phyloP scores from a whole-genome alignment of 345 rosid species.

The Geranium rotundifolium region DNA sequence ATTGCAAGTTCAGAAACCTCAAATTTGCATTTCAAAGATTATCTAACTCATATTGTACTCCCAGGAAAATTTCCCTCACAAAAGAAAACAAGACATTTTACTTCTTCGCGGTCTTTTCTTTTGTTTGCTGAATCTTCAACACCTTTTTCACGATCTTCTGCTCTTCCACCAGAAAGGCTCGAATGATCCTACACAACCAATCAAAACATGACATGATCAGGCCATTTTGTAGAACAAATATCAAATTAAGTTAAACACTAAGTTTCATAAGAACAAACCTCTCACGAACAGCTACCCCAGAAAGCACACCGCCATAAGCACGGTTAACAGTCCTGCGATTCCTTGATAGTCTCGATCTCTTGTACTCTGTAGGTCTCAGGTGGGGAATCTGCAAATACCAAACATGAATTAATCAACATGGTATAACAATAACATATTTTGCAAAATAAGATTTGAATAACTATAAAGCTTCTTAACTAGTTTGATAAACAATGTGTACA shows the following conservation, averaged over 20 bases:
- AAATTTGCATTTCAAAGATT: too few relatives aligned
- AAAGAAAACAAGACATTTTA: not conserved
- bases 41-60: too few relatives aligned
- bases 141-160: constrained; percentile 31
- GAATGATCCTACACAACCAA: constrained; percentile 14
- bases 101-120: constrained; percentile 15
- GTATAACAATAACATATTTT: too few relatives aligned
- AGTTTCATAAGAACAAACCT: constrained; percentile 17
- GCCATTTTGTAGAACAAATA: too few relatives aligned
- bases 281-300: constrained; percentile 28
- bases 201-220: not conserved
- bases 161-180: constrained; percentile 27
- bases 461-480: too few relatives aligned
- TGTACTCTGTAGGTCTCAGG: constrained; percentile 28
- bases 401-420: too few relatives aligned
- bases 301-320: constrained; percentile 29
- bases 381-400: constrained; percentile 17
- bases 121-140: constrained; percentile 18
- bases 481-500: too few relatives aligned
- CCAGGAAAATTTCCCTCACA: too few relatives aligned
- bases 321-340: constrained; percentile 30
- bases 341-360: constrained; percentile 26
- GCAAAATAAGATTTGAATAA: too few relatives aligned
- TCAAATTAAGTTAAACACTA: too few relatives aligned
- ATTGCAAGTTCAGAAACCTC: too few relatives aligned